These are phyloP conservation scores for Cenchrus americanus DNA, from an alignment of 176 grass and related monocot species.

Conservation along the genomic window DNA sequence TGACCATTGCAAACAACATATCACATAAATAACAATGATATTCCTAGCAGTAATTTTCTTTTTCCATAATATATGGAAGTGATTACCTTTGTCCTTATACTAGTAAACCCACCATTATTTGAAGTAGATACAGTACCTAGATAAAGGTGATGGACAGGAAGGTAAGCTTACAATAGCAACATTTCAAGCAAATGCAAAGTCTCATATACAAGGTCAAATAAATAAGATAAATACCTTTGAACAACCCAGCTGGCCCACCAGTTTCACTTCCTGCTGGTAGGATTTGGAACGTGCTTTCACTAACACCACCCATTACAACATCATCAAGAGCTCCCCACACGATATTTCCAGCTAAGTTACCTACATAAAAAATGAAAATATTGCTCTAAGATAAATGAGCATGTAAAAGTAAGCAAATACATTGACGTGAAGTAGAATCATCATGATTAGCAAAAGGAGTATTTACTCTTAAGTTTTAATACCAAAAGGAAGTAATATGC, in stretches of 20 bases:
- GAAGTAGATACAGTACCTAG: constrained; percentile 88
- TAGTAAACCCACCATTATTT: constrained; percentile 97
- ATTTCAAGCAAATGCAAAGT: constrained; percentile 12
- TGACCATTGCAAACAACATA: not conserved
- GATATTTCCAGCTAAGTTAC: constrained; percentile 63
- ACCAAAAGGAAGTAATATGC: constrained; percentile 5
- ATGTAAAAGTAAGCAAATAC: constrained; percentile 8
- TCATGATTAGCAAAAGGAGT: not conserved
- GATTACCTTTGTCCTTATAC: constrained; percentile 97
- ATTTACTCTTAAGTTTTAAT: not conserved
- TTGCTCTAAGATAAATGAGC: not conserved
- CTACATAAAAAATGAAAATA: constrained; percentile 44
- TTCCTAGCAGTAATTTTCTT: not conserved
- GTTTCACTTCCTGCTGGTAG: constrained; percentile 81
- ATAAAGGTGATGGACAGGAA: not conserved
- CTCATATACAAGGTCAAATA: not conserved
- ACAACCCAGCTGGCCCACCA: constrained; percentile 83
- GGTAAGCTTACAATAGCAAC: constrained; percentile 8
- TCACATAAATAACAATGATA: constrained; percentile 16
- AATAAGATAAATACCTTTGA: constrained; percentile 70
- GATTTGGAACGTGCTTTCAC: constrained; percentile 90
- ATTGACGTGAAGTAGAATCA: constrained; percentile 20
- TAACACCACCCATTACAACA: constrained; percentile 98
- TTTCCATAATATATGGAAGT: constrained; percentile 20
- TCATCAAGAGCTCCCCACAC: constrained; percentile 95